phyloP scores from a whole-genome alignment of 2,329 filamentous ascomycete species.

The Botrytis porri region DNA sequence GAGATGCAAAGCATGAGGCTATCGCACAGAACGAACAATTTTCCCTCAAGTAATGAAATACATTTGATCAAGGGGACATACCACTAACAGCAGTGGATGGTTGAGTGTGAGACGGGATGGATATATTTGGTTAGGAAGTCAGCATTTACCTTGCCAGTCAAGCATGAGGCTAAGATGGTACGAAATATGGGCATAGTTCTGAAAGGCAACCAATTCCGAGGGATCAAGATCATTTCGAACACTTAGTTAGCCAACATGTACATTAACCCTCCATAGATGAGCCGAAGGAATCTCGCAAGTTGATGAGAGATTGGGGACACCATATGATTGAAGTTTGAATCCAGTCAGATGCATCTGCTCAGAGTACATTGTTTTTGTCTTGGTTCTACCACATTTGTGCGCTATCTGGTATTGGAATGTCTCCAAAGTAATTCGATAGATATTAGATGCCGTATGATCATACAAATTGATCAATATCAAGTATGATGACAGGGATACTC shows the following conservation, averaged over 20 bases:
- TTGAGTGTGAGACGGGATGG: background rate
- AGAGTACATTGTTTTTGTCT: background rate
- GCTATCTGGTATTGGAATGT: background rate
- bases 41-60: background rate
- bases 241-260: background rate
- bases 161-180: background rate
- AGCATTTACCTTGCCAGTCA: background rate
- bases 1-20: background rate
- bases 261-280: background rate
- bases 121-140: background rate
- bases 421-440: background rate
- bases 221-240: background rate
- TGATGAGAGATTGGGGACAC: too few relatives aligned
- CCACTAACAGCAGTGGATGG: background rate
- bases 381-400: background rate
- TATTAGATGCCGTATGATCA: background rate
- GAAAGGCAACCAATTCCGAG: background rate
- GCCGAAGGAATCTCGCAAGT: background rate
- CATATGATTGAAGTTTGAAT: background rate
- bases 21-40: background rate
- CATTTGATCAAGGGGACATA: background rate
- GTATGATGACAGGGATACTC: background rate
- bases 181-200: background rate
- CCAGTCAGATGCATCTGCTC: background rate
- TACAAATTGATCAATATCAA: background rate